Evolutionary conservation across 805 yeast species (phyloP), one percentile per base, ranked within the genome.

Genomic region (Myxozyma neotropica): DNA sequence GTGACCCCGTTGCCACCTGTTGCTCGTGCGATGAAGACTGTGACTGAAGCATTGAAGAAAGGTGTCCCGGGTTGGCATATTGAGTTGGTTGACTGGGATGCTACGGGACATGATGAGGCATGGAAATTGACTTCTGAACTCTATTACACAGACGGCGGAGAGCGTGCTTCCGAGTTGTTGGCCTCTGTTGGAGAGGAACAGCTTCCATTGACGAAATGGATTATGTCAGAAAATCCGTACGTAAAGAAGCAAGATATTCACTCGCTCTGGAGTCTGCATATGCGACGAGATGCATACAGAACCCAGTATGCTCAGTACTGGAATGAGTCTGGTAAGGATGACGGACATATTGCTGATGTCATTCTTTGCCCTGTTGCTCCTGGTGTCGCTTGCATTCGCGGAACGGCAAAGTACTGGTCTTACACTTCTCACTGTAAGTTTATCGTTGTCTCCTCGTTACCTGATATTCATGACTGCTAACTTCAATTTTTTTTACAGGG

Each of bases 331-430:
- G 63, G 64, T 19, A 52, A 60, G 15, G 53, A 51, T 27, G 62
- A 62, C 24, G 67, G 61, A 12, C 63, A 63, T 24, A 56, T 57
- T 2, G 61, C 87, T 49, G 92, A 88, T 68, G 82, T 85, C 68
- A 78, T 88, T 59, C 73, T 88, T 46, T 80, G 87, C 53, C 92
- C 93, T 61, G 80, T 84, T 5, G 83, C 85, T 72, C 81, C 80
- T 57, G 86, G 86, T 63, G 85, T 84, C 52, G 89, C 94, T n/a
- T 89, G 90, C 45, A 80, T 79, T 55, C 82, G 87, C 23, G 82
- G 80, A 49, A 77, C 80, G 53, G 80, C 86, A 5, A 82, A 81
- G 71, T 86, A 86, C 73, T 88, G 94, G 92, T 87, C 92, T 2
- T 88, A 88, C 77, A 87, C 93, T 4, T 75, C 90, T 1, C 78